Evolutionary conservation across 495 filamentous ascomycete genomes (phyloP).

Genomic region (Penicillium coprophilum): DNA sequence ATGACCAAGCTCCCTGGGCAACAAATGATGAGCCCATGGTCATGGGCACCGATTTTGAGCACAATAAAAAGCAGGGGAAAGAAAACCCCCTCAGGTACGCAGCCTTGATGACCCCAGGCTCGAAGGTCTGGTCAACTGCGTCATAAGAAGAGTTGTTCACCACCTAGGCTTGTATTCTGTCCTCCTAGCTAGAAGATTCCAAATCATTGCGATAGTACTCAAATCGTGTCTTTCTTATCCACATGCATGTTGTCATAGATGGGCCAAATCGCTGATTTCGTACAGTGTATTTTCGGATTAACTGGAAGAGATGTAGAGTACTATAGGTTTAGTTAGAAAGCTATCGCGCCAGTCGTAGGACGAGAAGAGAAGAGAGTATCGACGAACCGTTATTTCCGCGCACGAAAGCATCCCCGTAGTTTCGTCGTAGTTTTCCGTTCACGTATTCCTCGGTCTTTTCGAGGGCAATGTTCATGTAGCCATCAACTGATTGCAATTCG

Average conservation of each 20-base stretch:
- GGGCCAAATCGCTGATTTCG: neutral
- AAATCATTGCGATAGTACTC: neutral
- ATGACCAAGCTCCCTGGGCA: neutral
- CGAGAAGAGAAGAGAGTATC: neutral
- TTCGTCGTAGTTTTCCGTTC: slow-evolving; percentile 73
- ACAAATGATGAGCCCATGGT: neutral
- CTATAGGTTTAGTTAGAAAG: slow-evolving; percentile 16
- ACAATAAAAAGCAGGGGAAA: neutral
- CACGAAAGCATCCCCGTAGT: slow-evolving; percentile 94
- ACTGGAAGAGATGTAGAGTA: slow-evolving; percentile 44
- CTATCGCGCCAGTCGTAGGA: neutral
- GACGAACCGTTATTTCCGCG: slow-evolving; percentile 88
- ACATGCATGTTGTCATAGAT: neutral
- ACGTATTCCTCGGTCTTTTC: slow-evolving; percentile 93
- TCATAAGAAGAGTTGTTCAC: neutral
- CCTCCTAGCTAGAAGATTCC: neutral
- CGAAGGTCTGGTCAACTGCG: neutral
- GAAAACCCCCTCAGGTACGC: neutral
- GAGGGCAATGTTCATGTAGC: slow-evolving; percentile 98
- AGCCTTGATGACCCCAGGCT: neutral
- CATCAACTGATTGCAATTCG: slow-evolving; percentile 93
- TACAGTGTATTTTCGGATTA: slow-evolving; percentile 18
- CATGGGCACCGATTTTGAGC: neutral
- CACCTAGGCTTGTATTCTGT: neutral
- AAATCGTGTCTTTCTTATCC: neutral